phyloP scores from a whole-genome alignment of 2,329 filamentous ascomycete species.

The Dothideomycetidae sp. region DNA sequence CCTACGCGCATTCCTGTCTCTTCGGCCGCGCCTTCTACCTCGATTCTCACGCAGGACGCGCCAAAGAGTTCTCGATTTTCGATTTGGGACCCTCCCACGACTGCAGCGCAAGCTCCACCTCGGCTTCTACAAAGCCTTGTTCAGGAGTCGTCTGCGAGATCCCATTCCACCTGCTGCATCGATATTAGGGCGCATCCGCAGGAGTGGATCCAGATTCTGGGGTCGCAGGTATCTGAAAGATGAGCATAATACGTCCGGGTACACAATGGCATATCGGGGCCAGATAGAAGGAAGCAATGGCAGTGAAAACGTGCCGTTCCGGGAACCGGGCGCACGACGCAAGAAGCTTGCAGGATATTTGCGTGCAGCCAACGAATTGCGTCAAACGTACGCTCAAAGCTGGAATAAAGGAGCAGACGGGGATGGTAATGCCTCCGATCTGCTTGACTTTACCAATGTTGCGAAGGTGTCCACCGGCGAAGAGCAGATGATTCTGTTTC shows the following conservation, averaged over 20 bases:
- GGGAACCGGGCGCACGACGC: conserved; percentile 56
- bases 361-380: conserved; percentile 56
- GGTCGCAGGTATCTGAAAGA: conserved; percentile 20
- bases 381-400: conserved; percentile 50
- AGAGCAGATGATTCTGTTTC: conserved; percentile 90
- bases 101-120: conserved; percentile 60
- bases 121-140: conserved; percentile 59
- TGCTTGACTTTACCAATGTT: conserved; percentile 70
- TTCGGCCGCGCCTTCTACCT: conserved; percentile 51
- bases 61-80: conserved; percentile 53
- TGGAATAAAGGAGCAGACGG: conserved; percentile 29
- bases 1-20: conserved; percentile 14
- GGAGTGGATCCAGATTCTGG: conserved; percentile 18
- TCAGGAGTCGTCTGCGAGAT: conserved; percentile 42
- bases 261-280: conserved; percentile 21
- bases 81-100: conserved; percentile 57
- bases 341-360: conserved; percentile 63
- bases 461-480: conserved; percentile 65
- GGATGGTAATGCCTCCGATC: conserved; percentile 38
- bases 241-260: conserved; percentile 17
- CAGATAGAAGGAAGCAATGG: conserved; percentile 18
- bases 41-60: conserved; percentile 48
- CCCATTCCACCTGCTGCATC: conserved; percentile 20
- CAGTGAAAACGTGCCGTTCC: conserved; percentile 20
- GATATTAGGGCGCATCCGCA: conserved; percentile 19